Base-by-base conservation (phyloP, 2,329 filamentous ascomycete species). In the Botrytis pseudocinerea region DNA sequence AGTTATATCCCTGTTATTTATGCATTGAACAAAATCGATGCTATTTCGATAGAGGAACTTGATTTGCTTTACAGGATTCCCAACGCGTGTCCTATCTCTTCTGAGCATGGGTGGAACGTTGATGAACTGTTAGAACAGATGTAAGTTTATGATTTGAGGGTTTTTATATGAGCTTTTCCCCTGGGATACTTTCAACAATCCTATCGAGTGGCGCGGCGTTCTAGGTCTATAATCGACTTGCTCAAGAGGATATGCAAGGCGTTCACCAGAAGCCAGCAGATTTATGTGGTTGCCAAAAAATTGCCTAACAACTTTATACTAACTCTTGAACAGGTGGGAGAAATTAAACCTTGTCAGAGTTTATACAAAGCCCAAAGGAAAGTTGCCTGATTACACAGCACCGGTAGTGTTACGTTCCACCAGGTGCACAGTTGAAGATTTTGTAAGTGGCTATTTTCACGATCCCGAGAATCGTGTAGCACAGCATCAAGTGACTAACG, bases 1-100 rank as follows among this genome's bases (percentile, higher is more conserved):
- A 94, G 93, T 82, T 99, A 99, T 82, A 98, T 99, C 77, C 96
- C 96, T n/a, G 96, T 98, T 76, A 93, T 99, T 71, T 99, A 99
- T 84, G 96, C 97, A 60, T 88, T 99, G 79, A 99, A 99, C 89
- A 99, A 99, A 87, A 99, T 99, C 78, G 96, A 99, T 83, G 90
- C 95, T 72, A 98, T 99, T 82, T 95, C 93, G 69, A 98, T 99
- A 78, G 95, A 99, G 84, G 96, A 99, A 84, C 87, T 99, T 75
- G 96, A 99, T 83, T 85, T 99, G 75, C 87, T 99, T 42, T 98
- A 99, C 84, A 91, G 95, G 60, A 99, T 99, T 77, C 96, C 96
- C 66, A 97, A 98, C 82, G 94, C 96, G 22, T 96, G 96, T 74
- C 96, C 96, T 42, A 98, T 99, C 84, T 98, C 95, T 82, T 96